Evolutionary conservation across 768 basidiomycete genomes (phyloP), one percentile per base, ranked within the genome.

Genomic region (Tubosaeta sp.): DNA sequence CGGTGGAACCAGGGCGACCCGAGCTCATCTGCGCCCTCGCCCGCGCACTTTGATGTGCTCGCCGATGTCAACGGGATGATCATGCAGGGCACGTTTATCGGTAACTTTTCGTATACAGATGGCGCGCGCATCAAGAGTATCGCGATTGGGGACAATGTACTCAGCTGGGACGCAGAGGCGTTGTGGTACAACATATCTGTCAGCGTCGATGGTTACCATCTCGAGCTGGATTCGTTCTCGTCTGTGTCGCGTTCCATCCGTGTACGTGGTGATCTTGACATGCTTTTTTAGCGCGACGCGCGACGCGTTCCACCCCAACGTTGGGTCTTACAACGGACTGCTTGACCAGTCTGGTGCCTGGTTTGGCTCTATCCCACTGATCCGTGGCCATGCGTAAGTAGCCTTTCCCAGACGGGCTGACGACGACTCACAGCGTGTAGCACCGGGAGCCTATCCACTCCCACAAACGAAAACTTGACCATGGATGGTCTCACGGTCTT

Each of bases 171-270:
- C 25, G 18, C 48, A 1, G 46, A 41, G 3, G 56, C 43, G 8
- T 22, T 36, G 12, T 58, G 59, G 59, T 59, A 43, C 36, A 59
- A 59, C 27, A 46, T 46, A 25, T 55, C 57, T 6, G 46, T 51
- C 25, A 19, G 12, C 30, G 5, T 51, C 3, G 46, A 49, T 3
- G 59, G 48, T 16, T 59, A 58, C 22, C 29, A 31, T 13, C 14
- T 59, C 30, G 12, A 13, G 24, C 9, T 59, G 22, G 19, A 55
- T 31, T 51, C 53, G 1, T 58, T 49, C 34, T 49, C 53, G 58
- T 59, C 25, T n/a, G 59, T 38, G 12, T 18, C 13, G 5, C 12
- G 30, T 2, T 14, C 18, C 32, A 12, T 18, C 10, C 1, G 36
- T 29, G 34, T 48, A 14, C 8, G 10, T 4, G 27, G 1, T 16